phyloP scores from a whole-genome alignment of 225 moss, liverwort and hornwort genomes.

The Sphagnum contortum region DNA sequence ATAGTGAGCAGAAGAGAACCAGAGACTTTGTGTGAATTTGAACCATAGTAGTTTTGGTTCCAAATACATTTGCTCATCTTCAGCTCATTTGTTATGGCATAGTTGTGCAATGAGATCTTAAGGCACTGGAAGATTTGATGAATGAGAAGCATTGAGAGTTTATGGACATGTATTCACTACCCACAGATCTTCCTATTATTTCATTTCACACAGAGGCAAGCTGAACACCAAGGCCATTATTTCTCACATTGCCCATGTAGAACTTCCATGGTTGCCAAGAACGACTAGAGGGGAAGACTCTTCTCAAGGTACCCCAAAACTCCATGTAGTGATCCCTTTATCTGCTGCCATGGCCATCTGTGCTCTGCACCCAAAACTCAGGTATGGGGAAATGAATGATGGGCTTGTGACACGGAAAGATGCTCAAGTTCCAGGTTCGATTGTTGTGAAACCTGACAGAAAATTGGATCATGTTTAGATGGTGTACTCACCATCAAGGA shows the following conservation, averaged over 20 bases:
- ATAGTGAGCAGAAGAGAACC: background rate
- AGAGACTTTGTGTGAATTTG: background rate
- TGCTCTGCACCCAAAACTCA: constrained; percentile 84
- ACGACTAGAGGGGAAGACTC: constrained; percentile 10
- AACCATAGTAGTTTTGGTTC: background rate
- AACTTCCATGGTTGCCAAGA: constrained; percentile 53
- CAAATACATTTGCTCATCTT: too few relatives aligned
- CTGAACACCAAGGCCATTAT: constrained; percentile 72
- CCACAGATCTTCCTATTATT: constrained; percentile 67
- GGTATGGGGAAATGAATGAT: constrained; percentile 89
- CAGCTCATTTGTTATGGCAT: background rate
- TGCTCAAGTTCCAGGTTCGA: constrained; percentile 91
- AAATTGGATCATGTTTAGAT: constrained; percentile 81
- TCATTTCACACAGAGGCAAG: constrained; percentile 98
- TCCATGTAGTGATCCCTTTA: constrained; percentile 55
- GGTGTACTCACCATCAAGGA: constrained; percentile 82
- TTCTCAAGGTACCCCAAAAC: constrained; percentile 40
- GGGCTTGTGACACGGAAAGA: constrained; percentile 85
- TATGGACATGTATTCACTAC: constrained; percentile 57
- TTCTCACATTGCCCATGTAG: constrained; percentile 82
- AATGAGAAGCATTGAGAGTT: constrained; percentile 77
- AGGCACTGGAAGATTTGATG: constrained; percentile 81
- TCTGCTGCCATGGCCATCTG: constrained; percentile 90
- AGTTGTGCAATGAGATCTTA: constrained; percentile 55
- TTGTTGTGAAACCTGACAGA: constrained; percentile 71